phyloP scores from a whole-genome alignment of 129 eudicot species.

The Daucus carota region DH1_v3.0 NC_030386.2:7656501-7657000 shows the following conservation, averaged over 20 bases:
- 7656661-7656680: constrained; percentile 71
- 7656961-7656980: constrained; percentile 82
- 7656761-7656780: constrained; percentile 47
- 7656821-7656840: constrained; percentile 74
- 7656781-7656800: constrained; percentile 40
- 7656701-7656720: constrained; percentile 62
- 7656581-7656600: constrained; percentile 60
- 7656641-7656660: constrained; percentile 50
- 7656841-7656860: constrained; percentile 53
- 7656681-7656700: constrained; percentile 86
- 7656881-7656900: constrained; percentile 51
- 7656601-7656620: constrained; percentile 33
- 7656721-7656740: constrained; percentile 55
- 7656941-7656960: constrained; percentile 85
- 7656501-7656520: constrained; percentile 75
- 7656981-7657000: constrained; percentile 62
- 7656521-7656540: constrained; percentile 76
- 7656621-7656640: constrained; percentile 71
- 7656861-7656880: constrained; percentile 74
- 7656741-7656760: constrained; percentile 69
- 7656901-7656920: constrained; percentile 90
- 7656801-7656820: constrained; percentile 66
- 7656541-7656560: constrained; percentile 38
- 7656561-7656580: constrained; percentile 27
- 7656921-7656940: constrained; percentile 72